Conservation (phyloP, 495 filamentous ascomycete species). For the Friedmanniomyces simplex region DNA sequence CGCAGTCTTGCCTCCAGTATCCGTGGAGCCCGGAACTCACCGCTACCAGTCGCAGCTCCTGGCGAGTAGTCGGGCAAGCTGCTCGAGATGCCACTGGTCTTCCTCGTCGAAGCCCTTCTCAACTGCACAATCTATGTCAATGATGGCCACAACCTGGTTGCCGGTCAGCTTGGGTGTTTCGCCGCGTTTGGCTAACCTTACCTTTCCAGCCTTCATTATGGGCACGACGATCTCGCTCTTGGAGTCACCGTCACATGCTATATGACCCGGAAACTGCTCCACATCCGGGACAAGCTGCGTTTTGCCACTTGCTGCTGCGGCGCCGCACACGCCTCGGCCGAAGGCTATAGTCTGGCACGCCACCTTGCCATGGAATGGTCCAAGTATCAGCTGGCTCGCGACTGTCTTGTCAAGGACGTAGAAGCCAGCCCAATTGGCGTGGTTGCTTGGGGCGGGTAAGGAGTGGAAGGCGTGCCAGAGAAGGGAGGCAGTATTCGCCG, state of each 20-base stretch:
- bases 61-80: constrained; percentile 51
- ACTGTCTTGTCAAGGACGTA: constrained; percentile 57
- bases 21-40: too few relatives aligned
- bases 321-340: constrained; percentile 72
- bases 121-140: constrained; percentile 76
- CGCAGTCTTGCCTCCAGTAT: too few relatives aligned
- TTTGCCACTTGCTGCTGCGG: constrained; percentile 51
- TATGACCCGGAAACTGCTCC: constrained; percentile 70
- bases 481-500: constrained; percentile 73
- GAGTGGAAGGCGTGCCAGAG: constrained; percentile 79
- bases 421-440: constrained; percentile 88
- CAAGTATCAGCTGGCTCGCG: constrained; percentile 53
- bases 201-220: constrained; percentile 50
- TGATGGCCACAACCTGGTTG: constrained; percentile 65
- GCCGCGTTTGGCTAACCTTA: constrained; percentile 20
- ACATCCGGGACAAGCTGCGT: constrained; percentile 72
- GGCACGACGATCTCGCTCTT: constrained; percentile 89
- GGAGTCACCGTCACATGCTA: constrained; percentile 76
- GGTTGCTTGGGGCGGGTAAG: constrained; percentile 57
- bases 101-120: constrained; percentile 63
- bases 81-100: constrained; percentile 59
- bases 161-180: constrained; percentile 8
- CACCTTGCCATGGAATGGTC: constrained; percentile 80
- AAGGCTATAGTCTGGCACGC: constrained; percentile 80
- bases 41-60: too few relatives aligned